These are phyloP conservation scores for Vaccinium myrtillus DNA, from an alignment of 148 eudicot species.

Conservation along the genomic window DNA sequence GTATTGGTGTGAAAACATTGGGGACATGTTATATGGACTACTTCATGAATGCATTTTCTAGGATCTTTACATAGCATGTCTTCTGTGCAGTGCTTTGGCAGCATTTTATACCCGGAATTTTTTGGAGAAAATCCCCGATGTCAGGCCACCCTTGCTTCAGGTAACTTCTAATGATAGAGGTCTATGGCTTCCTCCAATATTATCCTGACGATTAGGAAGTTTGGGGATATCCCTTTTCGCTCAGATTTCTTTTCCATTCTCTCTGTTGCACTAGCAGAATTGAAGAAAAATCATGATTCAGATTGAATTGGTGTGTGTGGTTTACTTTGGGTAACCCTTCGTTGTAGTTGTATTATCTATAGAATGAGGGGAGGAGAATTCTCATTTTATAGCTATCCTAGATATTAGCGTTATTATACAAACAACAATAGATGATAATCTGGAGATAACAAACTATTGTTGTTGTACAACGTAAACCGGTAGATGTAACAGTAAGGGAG, in stretches of 20 bases:
- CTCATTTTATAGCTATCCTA: background rate
- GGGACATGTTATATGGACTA: background rate
- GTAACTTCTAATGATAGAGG: slow-evolving; percentile 31
- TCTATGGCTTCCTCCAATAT: background rate
- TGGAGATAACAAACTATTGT: background rate
- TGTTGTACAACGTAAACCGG: background rate
- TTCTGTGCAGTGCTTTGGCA: slow-evolving; percentile 79
- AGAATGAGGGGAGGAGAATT: background rate
- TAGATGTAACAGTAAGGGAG: background rate
- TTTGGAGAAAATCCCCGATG: slow-evolving; percentile 61
- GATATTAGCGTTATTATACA: background rate
- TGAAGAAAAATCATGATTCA: background rate
- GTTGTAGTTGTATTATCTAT: background rate
- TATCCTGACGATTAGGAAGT: background rate
- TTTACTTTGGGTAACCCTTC: background rate
- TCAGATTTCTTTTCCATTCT: background rate
- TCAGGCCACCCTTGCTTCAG: slow-evolving; percentile 92
- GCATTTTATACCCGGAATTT: slow-evolving; percentile 90
- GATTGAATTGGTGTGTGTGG: background rate
- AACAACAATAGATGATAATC: background rate
- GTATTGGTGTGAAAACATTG: background rate
- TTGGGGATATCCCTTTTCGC: background rate
- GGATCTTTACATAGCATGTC: background rate
- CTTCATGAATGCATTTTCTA: slow-evolving; percentile 2
- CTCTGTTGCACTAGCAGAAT: background rate